phyloP scores from a whole-genome alignment of 306 rosid genomes.

The Acacia acuminata region DNA sequence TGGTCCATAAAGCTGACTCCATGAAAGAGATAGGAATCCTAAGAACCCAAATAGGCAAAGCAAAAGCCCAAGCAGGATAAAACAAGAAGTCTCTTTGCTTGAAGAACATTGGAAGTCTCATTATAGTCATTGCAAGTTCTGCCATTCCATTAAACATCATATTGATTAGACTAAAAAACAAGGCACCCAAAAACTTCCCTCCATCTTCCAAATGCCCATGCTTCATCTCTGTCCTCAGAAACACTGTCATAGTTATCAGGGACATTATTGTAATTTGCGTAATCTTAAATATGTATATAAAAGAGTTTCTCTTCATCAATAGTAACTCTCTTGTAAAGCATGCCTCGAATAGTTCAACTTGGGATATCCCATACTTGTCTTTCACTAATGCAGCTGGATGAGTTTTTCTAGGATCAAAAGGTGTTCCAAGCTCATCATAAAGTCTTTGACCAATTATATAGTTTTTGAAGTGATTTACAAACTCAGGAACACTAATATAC shows the following conservation, averaged over 20 bases:
- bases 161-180: constrained; percentile 63
- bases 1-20: constrained; percentile 67
- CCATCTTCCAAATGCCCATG: constrained; percentile 57
- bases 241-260: constrained; percentile 57
- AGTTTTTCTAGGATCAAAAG: constrained; percentile 43
- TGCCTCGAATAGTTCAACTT: constrained; percentile 66
- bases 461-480: constrained; percentile 43
- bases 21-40: constrained; percentile 59
- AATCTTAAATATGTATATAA: constrained; percentile 66
- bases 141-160: constrained; percentile 74
- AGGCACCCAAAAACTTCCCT: constrained; percentile 56
- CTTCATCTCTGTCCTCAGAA: constrained; percentile 60
- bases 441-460: constrained; percentile 43
- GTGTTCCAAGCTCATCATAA: constrained; percentile 37
- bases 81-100: constrained; percentile 70
- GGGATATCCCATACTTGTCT: constrained; percentile 59
- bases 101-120: constrained; percentile 63
- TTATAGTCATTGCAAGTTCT: constrained; percentile 58
- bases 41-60: constrained; percentile 65
- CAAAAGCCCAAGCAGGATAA: constrained; percentile 72
- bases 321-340: constrained; percentile 74
- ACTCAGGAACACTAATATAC: constrained; percentile 50
- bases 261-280: constrained; percentile 53
- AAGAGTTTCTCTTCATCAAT: constrained; percentile 62
- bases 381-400: constrained; percentile 58